Base-by-base conservation (phyloP, 2,329 filamentous ascomycete genomes). In the Pseudogymnoascus sp. region DNA sequence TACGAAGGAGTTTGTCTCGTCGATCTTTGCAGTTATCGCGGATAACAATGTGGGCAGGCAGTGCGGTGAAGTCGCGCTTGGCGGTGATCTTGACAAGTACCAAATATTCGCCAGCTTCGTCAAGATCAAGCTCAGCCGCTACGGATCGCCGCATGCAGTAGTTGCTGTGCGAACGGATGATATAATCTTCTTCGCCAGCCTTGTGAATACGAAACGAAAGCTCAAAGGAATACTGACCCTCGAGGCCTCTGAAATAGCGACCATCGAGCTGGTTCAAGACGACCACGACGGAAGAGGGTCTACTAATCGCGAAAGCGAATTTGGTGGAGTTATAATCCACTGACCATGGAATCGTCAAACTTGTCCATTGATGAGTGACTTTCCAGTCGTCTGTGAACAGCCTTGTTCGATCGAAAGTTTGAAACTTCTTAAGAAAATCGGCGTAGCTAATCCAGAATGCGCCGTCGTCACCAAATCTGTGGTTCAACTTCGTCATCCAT, bases 391-490 rank as follows among this genome's bases (percentile, higher is more conserved):
- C 80, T 25, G 79, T 75, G 70, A 87, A 87, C 16, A 87, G 78
- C 0, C 84, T 77, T 0, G 84, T 87, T 12, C 83, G 78, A 67
- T 87, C 83, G 60, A 87, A 81, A 65, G 80, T 78, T 57, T 80
- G 79, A 67, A 82, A 87, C 67, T 86, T 86, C 64, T 80, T 78
- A 11, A 87, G 77, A 59, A 87, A 75, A 66, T 87, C 84, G 58
- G 81, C 76, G 67, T 84, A 86, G 1, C 81, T 78, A 62, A 86
- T 85, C 83, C 83, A 86, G 67, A 86, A 86, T 11, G 83, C 81
- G 0, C 81, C 83, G 66, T 86, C 83, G 64, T 80, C 81, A 20
- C 83, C 82, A 61, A 86, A 86, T 30, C 77, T 78, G 67, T 85
- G 82, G 41, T 75, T 76, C 1, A 86, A 77, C 69, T 85, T 82